phyloP scores from a whole-genome alignment of 257 asterid genomes.

The Euphrasia confusa region DNA sequence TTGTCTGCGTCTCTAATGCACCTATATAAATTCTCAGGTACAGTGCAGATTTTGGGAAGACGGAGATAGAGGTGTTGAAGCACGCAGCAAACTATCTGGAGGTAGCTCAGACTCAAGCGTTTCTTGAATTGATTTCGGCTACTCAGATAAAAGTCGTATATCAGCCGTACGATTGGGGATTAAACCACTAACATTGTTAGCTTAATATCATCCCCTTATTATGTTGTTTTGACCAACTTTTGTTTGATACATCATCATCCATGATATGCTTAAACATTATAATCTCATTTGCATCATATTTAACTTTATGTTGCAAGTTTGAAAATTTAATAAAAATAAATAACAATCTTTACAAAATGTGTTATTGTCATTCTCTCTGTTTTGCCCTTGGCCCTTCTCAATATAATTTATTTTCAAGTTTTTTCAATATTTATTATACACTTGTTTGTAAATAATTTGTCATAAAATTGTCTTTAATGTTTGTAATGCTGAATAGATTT shows the following conservation, averaged over 20 bases:
- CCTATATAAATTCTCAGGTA: constrained; percentile 43
- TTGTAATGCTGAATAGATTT: no score
- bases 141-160: constrained; percentile 60
- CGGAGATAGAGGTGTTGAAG: constrained; percentile 73
- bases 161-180: constrained; percentile 70
- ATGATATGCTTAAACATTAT: neutral
- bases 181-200: constrained; percentile 43
- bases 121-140: constrained; percentile 59
- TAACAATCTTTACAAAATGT: no score
- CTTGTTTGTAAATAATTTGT: no score
- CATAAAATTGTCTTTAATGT: no score
- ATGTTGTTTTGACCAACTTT: neutral
- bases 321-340: neutral
- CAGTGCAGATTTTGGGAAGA: constrained; percentile 71
- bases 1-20: neutral
- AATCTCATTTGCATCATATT: neutral
- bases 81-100: constrained; percentile 79
- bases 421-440: no score
- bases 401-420: no score
- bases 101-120: constrained; percentile 41
- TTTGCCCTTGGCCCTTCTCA: no score
- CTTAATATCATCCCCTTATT: neutral
- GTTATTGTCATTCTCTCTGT: no score
- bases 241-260: neutral
- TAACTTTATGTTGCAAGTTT: neutral